Evolutionary conservation across 176 grass and related monocot genomes (phyloP), one percentile per base, ranked within the genome.

Genomic region (Aegilops sharonensis): DNA sequence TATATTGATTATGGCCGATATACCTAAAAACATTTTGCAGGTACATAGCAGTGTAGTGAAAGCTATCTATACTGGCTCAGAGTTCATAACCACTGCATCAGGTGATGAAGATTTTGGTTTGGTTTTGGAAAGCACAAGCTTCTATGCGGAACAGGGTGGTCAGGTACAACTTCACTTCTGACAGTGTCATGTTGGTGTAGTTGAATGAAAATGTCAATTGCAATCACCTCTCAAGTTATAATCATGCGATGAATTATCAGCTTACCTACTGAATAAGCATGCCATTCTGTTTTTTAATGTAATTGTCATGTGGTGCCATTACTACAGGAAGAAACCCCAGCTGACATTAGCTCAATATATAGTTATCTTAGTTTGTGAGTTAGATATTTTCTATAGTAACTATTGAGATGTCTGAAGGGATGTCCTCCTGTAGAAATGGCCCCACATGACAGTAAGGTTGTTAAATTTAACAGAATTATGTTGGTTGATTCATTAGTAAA

Each of bases 111-210:
- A 91, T 0, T 30, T 96, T 68, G 94, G 97, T 81, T 81, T 98
- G 83, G 88, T 98, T 74, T 85, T 98, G 86, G 94, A 94, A 91
- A 96, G 94, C 81, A 98, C 94, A 82, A 98, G 97, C 64, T 98
- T 98, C 65, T 98, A 98, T 83, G 94, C 94, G 7, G 97, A 98
- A 81, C 97, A 98, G 90, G 97, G 97, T 76, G 97, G 97, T 63
- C 94, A 98, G 97, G 94, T 98, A 98, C 43, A 64, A 31, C 47
- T 61, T 87, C 24, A 0, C 75, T 82, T 47, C 21, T 9, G 27
- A 39, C 31, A 24, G 34, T 61, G 9, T 40, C 63, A 54, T 64
- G 43, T 71, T 88, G 25, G 61, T 56, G 31, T 83, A 27, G 47
- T 62, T 81, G 65, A 78, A 14, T 27, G 23, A 74, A 73, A 74